A percentile compares a stretch with the other conserved stretches of the same genome.
These are phyloP conservation scores for Ballota nigra DNA, from an alignment of 257 asterid species.

Conservation along the genomic window DNA sequence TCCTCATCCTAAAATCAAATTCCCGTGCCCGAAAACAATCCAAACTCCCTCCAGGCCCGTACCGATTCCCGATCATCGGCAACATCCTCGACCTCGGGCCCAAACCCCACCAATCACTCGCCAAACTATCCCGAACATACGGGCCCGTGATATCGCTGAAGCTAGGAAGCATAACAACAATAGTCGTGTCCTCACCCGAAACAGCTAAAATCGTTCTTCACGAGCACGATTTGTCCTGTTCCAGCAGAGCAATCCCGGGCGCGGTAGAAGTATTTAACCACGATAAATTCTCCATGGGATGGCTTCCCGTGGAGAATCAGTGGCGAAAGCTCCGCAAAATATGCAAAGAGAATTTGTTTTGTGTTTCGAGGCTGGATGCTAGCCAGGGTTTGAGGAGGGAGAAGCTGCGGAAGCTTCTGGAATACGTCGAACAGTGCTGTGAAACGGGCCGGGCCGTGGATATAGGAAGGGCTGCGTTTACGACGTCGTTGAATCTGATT, in stretches of 20 bases:
- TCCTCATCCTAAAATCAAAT: neutral
- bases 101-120: slow-evolving; percentile 31
- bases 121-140: slow-evolving; percentile 6
- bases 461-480: neutral
- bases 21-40: slow-evolving; percentile 18
- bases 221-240: slow-evolving; percentile 3
- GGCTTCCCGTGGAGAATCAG: slow-evolving; percentile 30
- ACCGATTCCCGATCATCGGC: slow-evolving; percentile 15
- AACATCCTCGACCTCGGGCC: slow-evolving; percentile 25
- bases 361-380: slow-evolving; percentile 17
- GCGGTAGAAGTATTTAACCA: slow-evolving; percentile 10
- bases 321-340: slow-evolving; percentile 42
- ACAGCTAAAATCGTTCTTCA: slow-evolving; percentile 6
- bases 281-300: slow-evolving; percentile 26
- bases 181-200: slow-evolving; percentile 23
- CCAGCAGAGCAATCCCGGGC: slow-evolving; percentile 4
- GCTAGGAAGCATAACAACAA: slow-evolving; percentile 20
- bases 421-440: neutral
- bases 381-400: slow-evolving; percentile 19
- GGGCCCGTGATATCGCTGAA: slow-evolving; percentile 24
- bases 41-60: slow-evolving; percentile 31
- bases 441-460: neutral
- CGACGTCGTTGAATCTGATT: neutral
- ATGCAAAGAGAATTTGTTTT: slow-evolving; percentile 40
- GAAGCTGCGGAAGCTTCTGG: neutral